Evolutionary conservation across 805 yeast species (phyloP), one percentile per base, ranked within the genome.

Genomic region (Yamadazyma ubonensis): DNA sequence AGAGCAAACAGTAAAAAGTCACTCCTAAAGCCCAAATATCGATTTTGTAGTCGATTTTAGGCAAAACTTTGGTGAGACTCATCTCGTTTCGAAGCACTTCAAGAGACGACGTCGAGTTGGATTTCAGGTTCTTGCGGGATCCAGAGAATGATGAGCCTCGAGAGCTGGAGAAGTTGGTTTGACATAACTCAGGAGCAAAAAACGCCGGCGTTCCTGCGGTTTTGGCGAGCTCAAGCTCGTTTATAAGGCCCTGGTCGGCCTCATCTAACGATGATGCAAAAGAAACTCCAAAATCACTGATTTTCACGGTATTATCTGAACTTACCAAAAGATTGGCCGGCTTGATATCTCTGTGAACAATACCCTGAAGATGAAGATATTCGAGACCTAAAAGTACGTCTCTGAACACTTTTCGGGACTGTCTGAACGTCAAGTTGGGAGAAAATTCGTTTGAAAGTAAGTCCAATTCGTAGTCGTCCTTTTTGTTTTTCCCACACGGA

Each of bases 11-110:
- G 60, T 81, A 93, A 12, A 93, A 65, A 0, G 98, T 90, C 5
- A 91, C 89, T 8, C 99, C 99, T 15, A 89, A 62, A 0, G 99
- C 96, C 99, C 99, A 93, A n/a, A 91, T 84, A 63, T 93, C 99
- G 40, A 93, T 86, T 59, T 86, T 88, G 56, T 81, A 73, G 38
- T 86, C 83, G 29, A 91, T 83, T 39, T 71, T 77, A 4, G 81
- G 76, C 21, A 53, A 25, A 9, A 55, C 33, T 35, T 55, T 55
- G 4, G 56, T 45, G 3, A 43, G 39, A 10, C 52, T 41, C 4
- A 50, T 39, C 20, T 54, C 55, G 38, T 54, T 58, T 26, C 42
- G 52, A 22, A 54, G 42, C 9, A 53, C 41, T 29, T 58, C 65
- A 10, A 55, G 31, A 1, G 63, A 55, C 2, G 53, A 15, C 6